A percentile compares a stretch with the other conserved stretches of the same genome.
These are phyloP conservation scores for Rhytidhysteron rufulum DNA, from an alignment of 2,329 filamentous ascomycete species.

Conservation along the genomic window DNA sequence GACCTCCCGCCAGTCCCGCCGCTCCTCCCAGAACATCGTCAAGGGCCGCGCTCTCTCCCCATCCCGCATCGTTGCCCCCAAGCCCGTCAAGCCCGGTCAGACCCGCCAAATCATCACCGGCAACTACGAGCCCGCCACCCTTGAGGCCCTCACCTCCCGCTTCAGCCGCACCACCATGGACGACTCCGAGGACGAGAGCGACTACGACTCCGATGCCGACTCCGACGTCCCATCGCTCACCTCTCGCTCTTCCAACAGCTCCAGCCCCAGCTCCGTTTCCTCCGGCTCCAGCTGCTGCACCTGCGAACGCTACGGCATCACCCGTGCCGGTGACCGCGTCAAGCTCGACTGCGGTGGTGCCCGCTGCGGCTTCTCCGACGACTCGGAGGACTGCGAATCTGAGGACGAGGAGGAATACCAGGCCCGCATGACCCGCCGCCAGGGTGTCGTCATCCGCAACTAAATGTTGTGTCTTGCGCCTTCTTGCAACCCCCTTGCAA, in stretches of 20 bases:
- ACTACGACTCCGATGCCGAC: constrained; percentile 57
- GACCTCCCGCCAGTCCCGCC: constrained; percentile 45
- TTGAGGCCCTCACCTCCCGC: constrained; percentile 76
- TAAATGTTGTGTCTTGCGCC: constrained; percentile 11
- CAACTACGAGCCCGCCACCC: constrained; percentile 70
- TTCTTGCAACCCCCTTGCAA: too few relatives aligned
- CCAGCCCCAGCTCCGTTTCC: constrained; percentile 65
- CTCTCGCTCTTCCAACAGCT: constrained; percentile 69
- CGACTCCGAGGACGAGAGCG: constrained; percentile 52
- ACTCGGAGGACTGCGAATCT: constrained; percentile 66
- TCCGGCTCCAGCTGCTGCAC: constrained; percentile 63
- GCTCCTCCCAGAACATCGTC: constrained; percentile 62
- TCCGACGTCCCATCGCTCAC: constrained; percentile 69
- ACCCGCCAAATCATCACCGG: constrained; percentile 81
- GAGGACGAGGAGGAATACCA: constrained; percentile 63
- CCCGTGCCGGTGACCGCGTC: constrained; percentile 85
- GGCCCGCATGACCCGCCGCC: constrained; percentile 45
- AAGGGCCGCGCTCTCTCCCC: constrained; percentile 86
- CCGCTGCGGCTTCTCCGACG: constrained; percentile 78
- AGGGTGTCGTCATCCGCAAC: constrained; percentile 43
- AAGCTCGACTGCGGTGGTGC: constrained; percentile 92
- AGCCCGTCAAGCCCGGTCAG: constrained; percentile 82
- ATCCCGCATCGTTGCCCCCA: constrained; percentile 86
- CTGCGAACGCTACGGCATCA: constrained; percentile 96
- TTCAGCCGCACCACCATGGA: constrained; percentile 62